Percentiles rank a stretch among this genome's conserved stretches.
phyloP scores from a whole-genome alignment of 768 basidiomycete species.

The Podaxis sp. region DNA sequence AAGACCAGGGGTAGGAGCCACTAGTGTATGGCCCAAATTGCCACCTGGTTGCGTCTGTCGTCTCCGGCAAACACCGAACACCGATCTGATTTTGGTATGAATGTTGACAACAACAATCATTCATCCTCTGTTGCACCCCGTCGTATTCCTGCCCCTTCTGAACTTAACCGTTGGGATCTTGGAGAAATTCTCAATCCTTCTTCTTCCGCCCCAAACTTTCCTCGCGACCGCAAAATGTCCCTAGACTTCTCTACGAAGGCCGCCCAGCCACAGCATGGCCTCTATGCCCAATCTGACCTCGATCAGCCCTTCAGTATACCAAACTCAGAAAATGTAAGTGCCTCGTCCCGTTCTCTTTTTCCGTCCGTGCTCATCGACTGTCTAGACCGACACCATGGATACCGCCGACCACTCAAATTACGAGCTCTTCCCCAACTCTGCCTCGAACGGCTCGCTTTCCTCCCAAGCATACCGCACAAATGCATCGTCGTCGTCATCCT shows the following conservation, averaged over 20 bases:
- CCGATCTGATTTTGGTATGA: slow-evolving; percentile 38
- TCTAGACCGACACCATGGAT: slow-evolving; percentile 50
- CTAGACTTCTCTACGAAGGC: slow-evolving; percentile 48
- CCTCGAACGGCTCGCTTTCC: slow-evolving; percentile 35
- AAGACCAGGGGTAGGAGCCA: not conserved
- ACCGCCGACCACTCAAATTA: slow-evolving; percentile 54
- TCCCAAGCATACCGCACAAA: slow-evolving; percentile 67
- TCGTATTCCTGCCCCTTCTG: slow-evolving; percentile 28
- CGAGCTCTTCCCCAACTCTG: slow-evolving; percentile 56
- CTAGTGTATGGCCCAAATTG: slow-evolving; percentile 1
- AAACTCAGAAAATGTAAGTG: slow-evolving; percentile 32
- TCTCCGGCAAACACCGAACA: slow-evolving; percentile 38
- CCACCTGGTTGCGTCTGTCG: slow-evolving; percentile 9
- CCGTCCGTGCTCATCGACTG: slow-evolving; percentile 19
- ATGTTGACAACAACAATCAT: slow-evolving; percentile 24
- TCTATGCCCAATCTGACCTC: slow-evolving; percentile 54
- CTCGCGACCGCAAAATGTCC: slow-evolving; percentile 38
- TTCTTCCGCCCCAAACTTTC: slow-evolving; percentile 15
- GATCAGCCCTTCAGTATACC: slow-evolving; percentile 49
- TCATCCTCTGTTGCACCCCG: slow-evolving; percentile 28
- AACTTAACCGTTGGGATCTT: slow-evolving; percentile 35
- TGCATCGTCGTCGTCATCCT: slow-evolving; percentile 68
- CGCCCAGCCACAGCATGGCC: slow-evolving; percentile 38
- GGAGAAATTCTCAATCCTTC: slow-evolving; percentile 43
- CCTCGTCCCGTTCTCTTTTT: slow-evolving; percentile 26